Conservation (phyloP, 768 basidiomycete species). For the Naematelia aurantialba region DNA sequence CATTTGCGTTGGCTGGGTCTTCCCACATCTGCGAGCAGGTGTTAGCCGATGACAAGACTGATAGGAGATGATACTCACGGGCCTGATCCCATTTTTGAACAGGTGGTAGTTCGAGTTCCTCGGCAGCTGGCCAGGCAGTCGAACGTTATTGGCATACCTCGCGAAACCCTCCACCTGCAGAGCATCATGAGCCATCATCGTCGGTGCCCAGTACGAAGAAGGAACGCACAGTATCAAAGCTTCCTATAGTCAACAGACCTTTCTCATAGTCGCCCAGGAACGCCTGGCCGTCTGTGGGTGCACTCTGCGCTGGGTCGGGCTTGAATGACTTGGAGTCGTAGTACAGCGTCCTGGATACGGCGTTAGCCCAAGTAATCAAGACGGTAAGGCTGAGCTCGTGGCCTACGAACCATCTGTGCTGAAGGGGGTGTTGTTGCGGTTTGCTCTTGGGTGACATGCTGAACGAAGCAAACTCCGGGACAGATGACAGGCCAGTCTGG, state of each 20-base stretch:
- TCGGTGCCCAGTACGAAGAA: not conserved
- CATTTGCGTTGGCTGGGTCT: constrained; percentile 78
- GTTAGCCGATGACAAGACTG: not conserved
- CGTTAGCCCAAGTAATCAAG: constrained; percentile 7
- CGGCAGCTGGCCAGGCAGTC: constrained; percentile 70
- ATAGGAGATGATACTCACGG: constrained; percentile 17
- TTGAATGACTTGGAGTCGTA: constrained; percentile 74
- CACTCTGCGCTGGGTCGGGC: constrained; percentile 53
- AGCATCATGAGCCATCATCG: not conserved
- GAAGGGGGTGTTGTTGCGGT: constrained; percentile 62
- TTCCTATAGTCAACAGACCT: constrained; percentile 77
- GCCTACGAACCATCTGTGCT: constrained; percentile 69
- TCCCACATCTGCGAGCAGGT: constrained; percentile 80
- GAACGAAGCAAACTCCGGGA: constrained; percentile 1
- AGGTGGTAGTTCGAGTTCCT: constrained; percentile 91
- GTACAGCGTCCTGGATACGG: constrained; percentile 69
- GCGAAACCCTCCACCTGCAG: constrained; percentile 43
- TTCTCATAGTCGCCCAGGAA: constrained; percentile 52
- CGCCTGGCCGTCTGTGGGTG: constrained; percentile 52
- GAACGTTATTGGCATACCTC: constrained; percentile 43
- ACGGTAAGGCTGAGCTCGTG: not conserved
- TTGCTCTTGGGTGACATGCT: constrained; percentile 1
- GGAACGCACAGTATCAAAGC: constrained; percentile 69
- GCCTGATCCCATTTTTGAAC: constrained; percentile 61
- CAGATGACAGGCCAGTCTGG: constrained; percentile 4